Conservation (phyloP, 2,329 filamentous ascomycete genomes). For the Juglanconis sp. region DNA sequence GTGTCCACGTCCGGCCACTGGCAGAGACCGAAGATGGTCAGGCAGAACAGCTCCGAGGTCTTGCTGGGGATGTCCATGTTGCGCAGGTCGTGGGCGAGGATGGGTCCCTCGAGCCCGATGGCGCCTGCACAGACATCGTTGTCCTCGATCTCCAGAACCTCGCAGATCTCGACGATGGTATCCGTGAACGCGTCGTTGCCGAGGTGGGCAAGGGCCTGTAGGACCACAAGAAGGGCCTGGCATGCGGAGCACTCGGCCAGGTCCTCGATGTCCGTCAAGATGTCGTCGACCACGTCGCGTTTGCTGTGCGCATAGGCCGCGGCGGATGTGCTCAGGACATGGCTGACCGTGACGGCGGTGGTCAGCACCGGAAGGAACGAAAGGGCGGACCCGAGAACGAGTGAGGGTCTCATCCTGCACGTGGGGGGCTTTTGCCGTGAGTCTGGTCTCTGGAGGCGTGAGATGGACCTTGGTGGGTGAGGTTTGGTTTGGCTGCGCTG, state of each 20-base stretch:
- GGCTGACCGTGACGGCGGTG: conserved; percentile 7
- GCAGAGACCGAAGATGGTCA: conserved; percentile 52
- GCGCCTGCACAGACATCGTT: conserved; percentile 54
- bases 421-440: not conserved
- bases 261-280: conserved; percentile 13
- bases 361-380: conserved; percentile 4
- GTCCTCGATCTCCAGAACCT: conserved; percentile 41
- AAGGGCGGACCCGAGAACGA: not conserved
- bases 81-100: conserved; percentile 47
- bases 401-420: conserved; percentile 8
- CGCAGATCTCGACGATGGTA: conserved; percentile 33
- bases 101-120: conserved; percentile 49
- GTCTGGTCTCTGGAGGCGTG: not conserved
- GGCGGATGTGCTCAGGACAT: conserved; percentile 8
- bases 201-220: conserved; percentile 12
- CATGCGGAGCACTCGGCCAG: conserved; percentile 15
- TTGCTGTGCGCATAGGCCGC: conserved; percentile 4
- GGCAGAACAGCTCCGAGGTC: conserved; percentile 50
- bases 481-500: no score
- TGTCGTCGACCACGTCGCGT: conserved; percentile 5
- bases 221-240: conserved; percentile 10
- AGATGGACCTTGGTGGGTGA: not conserved
- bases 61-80: conserved; percentile 45
- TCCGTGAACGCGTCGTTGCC: conserved; percentile 33
- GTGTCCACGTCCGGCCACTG: conserved; percentile 42